A percentile compares a stretch with the other conserved stretches of the same genome.
These are phyloP conservation scores for Yueomyces sinensis DNA, from an alignment of 805 yeast species.

Conservation along the genomic window DNA sequence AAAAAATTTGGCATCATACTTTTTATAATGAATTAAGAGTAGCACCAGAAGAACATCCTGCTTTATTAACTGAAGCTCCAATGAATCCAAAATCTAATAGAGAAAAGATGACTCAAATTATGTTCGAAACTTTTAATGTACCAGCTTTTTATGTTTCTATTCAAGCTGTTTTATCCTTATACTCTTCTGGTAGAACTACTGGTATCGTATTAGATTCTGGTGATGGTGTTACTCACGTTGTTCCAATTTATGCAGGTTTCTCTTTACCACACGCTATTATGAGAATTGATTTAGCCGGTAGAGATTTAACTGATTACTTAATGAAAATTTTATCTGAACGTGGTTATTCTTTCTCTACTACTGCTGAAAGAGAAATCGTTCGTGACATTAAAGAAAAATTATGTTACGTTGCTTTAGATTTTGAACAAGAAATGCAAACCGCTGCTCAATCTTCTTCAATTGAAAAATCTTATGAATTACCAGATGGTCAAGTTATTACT, in stretches of 20 bases:
- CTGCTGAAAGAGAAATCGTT: slow-evolving; percentile 97
- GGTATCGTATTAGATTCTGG: slow-evolving; percentile 99
- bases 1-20: slow-evolving; percentile 99
- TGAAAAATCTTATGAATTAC: slow-evolving; percentile 98
- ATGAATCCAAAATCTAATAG: slow-evolving; percentile 99
- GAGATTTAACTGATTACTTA: slow-evolving; percentile 97
- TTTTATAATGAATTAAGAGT: slow-evolving; percentile 99
- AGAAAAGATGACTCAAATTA: slow-evolving; percentile 99
- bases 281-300: slow-evolving; percentile 98
- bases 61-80: slow-evolving; percentile 98
- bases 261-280: slow-evolving; percentile 96
- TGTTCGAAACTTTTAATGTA: slow-evolving; percentile 98
- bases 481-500: slow-evolving; percentile 99
- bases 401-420: slow-evolving; percentile 98
- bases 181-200: slow-evolving; percentile 99
- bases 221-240: slow-evolving; percentile 99
- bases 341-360: slow-evolving; percentile 97
- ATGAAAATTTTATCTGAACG: slow-evolving; percentile 98
- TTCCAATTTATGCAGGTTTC: slow-evolving; percentile 99
- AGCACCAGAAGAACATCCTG: slow-evolving; percentile 99
- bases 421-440: slow-evolving; percentile 98
- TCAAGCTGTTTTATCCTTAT: slow-evolving; percentile 95
- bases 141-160: slow-evolving; percentile 99
- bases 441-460: slow-evolving; percentile 96
- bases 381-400: slow-evolving; percentile 90